Percentiles rank a stretch among this genome's conserved stretches.
Evolutionary conservation across 1,139 yeast genomes (phyloP).

Genomic region (Meyerozyma sp.): DNA sequence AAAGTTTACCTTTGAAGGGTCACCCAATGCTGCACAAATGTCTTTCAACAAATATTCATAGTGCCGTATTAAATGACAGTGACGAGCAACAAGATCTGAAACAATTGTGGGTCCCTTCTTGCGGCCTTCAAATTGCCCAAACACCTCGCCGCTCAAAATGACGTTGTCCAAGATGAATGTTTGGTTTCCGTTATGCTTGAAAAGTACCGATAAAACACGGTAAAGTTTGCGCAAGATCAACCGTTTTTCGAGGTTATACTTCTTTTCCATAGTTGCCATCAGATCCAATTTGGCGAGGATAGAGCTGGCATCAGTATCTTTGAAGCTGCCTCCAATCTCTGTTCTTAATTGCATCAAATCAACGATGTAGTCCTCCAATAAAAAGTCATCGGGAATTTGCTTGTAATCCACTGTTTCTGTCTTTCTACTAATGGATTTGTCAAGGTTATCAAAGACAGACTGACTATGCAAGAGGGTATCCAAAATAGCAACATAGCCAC

Average conservation of each 20-base stretch:
- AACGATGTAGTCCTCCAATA: conserved; percentile 26
- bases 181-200: conserved; percentile 26
- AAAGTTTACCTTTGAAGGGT: neutral
- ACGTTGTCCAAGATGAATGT: conserved; percentile 35
- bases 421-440: neutral
- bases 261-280: conserved; percentile 10
- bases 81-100: neutral
- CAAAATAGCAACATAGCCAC: conserved; percentile 14
- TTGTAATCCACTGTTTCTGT: conserved; percentile 13
- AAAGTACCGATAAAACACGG: conserved; percentile 26
- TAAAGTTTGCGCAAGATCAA: conserved; percentile 22
- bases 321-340: conserved; percentile 18
- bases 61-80: neutral
- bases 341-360: conserved; percentile 27
- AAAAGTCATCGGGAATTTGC: conserved; percentile 35
- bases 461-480: conserved; percentile 16
- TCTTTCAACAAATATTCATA: conserved; percentile 1
- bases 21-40: neutral
- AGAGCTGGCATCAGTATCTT: conserved; percentile 5
- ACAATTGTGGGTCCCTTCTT: neutral
- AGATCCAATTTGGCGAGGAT: conserved; percentile 11
- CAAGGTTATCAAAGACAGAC: conserved; percentile 7
- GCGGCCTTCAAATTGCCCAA: conserved; percentile 20
- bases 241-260: conserved; percentile 13
- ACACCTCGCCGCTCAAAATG: conserved; percentile 23